A percentile compares a stretch with the other conserved stretches of the same genome.
phyloP scores from a whole-genome alignment of 495 filamentous ascomycete genomes.

The Podospora pseudocomata region DNA sequence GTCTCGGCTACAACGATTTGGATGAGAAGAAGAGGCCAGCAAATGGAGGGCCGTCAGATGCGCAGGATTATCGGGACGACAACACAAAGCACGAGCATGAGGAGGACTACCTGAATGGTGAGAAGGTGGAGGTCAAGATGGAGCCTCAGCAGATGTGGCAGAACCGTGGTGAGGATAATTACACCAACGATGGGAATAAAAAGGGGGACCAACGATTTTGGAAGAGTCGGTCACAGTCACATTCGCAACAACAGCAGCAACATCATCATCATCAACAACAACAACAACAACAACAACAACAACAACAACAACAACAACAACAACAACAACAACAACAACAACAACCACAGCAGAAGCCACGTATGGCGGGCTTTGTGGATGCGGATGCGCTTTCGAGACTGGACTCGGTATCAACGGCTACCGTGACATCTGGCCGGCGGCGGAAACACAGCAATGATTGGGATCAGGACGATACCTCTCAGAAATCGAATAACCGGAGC shows the following conservation, averaged over 20 bases:
- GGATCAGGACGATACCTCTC: slow-evolving; percentile 34
- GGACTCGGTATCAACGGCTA: slow-evolving; percentile 28
- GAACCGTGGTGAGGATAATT: slow-evolving; percentile 30
- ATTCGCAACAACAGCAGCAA: not conserved
- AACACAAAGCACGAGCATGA: slow-evolving; percentile 26
- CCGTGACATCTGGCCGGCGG: slow-evolving; percentile 15
- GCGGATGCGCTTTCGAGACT: slow-evolving; percentile 16
- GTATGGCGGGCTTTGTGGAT: slow-evolving; percentile 25
- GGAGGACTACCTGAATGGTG: slow-evolving; percentile 27
- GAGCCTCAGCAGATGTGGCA: slow-evolving; percentile 19
- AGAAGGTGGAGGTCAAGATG: slow-evolving; percentile 15
- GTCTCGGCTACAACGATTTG: slow-evolving; percentile 61
- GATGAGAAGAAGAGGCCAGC: slow-evolving; percentile 44
- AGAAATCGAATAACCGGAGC: slow-evolving; percentile 42
- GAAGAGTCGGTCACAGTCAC: slow-evolving; percentile 22
- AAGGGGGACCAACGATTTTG: slow-evolving; percentile 34
- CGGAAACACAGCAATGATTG: slow-evolving; percentile 28
- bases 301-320: too few relatives aligned
- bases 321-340: too few relatives aligned
- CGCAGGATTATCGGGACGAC: slow-evolving; percentile 27
- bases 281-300: too few relatives aligned
- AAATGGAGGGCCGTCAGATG: slow-evolving; percentile 13
- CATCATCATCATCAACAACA: too few relatives aligned
- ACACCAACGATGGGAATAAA: slow-evolving; percentile 29
- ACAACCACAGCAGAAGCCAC: not conserved